phyloP scores from a whole-genome alignment of 78 protist genomes.

The Dictyostelium capitatum region DNA sequence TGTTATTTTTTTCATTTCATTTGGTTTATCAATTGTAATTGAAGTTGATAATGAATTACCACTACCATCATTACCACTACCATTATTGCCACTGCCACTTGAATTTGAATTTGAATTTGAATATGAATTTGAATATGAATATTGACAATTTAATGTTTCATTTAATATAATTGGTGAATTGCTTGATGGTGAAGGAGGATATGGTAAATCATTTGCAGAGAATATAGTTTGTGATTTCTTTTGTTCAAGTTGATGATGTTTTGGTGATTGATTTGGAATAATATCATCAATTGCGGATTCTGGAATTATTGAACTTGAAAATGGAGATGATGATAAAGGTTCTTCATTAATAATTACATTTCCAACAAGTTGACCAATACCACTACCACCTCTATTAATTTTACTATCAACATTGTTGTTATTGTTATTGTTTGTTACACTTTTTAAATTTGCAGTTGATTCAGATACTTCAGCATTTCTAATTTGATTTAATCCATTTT shows the following conservation, averaged over 20 bases:
- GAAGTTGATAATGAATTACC: too few relatives aligned
- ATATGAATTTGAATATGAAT: not conserved
- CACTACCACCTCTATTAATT: not conserved
- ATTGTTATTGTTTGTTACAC: not conserved
- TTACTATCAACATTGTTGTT: not conserved
- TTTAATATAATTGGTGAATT: not conserved
- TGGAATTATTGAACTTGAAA: not conserved
- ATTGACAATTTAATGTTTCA: not conserved
- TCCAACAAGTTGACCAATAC: not conserved
- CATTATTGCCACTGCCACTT: not conserved
- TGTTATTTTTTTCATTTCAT: not conserved
- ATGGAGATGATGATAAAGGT: not conserved
- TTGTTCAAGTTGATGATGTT: not conserved
- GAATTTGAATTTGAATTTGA: not conserved
- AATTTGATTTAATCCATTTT: not conserved
- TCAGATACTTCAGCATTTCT: not conserved
- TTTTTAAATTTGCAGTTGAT: not conserved
- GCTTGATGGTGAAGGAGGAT: not conserved
- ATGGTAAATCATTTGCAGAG: not conserved
- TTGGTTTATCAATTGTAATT: not conserved
- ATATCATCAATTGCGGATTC: not conserved
- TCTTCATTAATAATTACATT: slow-evolving; percentile 8
- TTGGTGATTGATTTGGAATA: not conserved
- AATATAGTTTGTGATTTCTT: slow-evolving; percentile 12
- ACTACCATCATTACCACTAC: not conserved